Percentiles rank a stretch among this genome's conserved stretches.
Evolutionary conservation across 495 filamentous ascomycete species (phyloP).

Genomic region (Cairneyella variabilis): DNA sequence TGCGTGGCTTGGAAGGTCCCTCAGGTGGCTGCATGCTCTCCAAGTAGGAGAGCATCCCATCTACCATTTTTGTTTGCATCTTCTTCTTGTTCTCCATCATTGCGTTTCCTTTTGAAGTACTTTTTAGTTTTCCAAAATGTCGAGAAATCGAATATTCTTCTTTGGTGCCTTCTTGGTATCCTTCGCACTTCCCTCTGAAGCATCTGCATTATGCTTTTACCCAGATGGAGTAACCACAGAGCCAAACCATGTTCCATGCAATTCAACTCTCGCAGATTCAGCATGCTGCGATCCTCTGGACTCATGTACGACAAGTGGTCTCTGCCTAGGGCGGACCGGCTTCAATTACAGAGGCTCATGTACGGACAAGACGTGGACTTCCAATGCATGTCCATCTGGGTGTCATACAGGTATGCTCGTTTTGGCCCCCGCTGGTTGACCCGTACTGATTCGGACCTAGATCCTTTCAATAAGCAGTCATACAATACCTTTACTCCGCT

Average conservation of each 20-base stretch:
- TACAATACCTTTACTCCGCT: background rate
- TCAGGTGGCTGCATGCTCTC: no score
- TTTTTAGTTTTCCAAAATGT: background rate
- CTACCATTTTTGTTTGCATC: no score
- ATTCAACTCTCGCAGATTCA: background rate
- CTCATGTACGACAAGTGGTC: constrained; percentile 1
- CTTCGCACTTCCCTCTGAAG: background rate
- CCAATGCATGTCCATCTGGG: background rate
- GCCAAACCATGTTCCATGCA: constrained; percentile 9
- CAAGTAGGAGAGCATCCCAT: background rate
- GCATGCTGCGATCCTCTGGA: constrained; percentile 6
- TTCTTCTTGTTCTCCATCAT: background rate
- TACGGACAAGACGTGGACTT: constrained; percentile 5
- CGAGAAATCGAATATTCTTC: background rate
- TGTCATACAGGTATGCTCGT: background rate
- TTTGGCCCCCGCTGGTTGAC: background rate
- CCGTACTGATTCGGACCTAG: background rate
- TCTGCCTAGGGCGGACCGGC: constrained; percentile 1
- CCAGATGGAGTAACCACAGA: constrained; percentile 11
- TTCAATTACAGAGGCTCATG: constrained; percentile 9
- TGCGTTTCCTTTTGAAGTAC: background rate
- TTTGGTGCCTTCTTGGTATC: background rate
- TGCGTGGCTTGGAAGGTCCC: no score
- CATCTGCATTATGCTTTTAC: constrained; percentile 1
- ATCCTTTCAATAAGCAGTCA: background rate